phyloP scores from a whole-genome alignment of 73 alveolate species.

The Stentor roeselii region DNA sequence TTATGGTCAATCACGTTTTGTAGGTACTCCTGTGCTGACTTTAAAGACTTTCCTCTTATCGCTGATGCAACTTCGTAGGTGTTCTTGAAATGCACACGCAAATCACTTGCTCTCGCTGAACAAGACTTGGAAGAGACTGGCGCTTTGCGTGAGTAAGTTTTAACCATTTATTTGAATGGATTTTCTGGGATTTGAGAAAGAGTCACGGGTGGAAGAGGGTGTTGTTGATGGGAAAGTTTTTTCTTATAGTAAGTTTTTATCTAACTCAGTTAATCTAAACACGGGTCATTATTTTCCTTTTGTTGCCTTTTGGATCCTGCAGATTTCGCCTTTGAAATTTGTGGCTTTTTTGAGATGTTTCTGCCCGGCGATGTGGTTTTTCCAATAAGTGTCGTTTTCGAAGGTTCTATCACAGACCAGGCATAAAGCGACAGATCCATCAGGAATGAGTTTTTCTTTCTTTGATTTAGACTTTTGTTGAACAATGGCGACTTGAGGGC shows the following conservation, averaged over 20 bases:
- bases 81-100: constrained; percentile 92
- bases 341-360: neutral
- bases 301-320: neutral
- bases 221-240: too few relatives aligned
- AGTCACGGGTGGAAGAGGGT: too few relatives aligned
- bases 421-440: neutral
- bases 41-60: constrained; percentile 86
- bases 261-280: too few relatives aligned
- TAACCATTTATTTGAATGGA: constrained; percentile 67
- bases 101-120: constrained; percentile 83
- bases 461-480: neutral
- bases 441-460: neutral
- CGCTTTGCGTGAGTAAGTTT: constrained; percentile 74
- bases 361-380: neutral
- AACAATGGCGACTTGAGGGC: neutral
- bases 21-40: constrained; percentile 83
- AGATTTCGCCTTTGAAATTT: neutral
- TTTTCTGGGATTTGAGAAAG: too few relatives aligned
- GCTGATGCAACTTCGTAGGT: constrained; percentile 91
- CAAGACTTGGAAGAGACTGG: constrained; percentile 75
- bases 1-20: constrained; percentile 90
- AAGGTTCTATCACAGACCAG: neutral
- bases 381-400: neutral
- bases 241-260: too few relatives aligned
- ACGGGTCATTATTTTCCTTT: too few relatives aligned